These are phyloP conservation scores for Capronia americana DNA, from an alignment of 2,329 filamentous ascomycete genomes.

Conservation along the genomic window DNA sequence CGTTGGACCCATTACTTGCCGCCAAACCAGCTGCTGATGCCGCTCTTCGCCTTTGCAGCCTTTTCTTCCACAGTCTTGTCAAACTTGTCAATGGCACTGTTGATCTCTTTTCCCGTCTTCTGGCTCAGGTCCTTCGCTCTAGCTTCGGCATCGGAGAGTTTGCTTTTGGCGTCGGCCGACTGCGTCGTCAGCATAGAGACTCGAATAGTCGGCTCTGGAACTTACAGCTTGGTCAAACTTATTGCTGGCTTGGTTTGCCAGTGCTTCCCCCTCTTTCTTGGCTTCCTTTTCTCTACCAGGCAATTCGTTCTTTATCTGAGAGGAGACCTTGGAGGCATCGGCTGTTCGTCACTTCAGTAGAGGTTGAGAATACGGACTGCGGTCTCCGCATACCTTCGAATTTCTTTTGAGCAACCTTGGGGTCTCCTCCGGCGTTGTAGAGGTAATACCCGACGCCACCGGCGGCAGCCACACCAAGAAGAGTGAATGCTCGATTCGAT, in stretches of 20 bases:
- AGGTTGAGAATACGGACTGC: neutral
- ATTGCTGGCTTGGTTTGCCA: conserved; percentile 66
- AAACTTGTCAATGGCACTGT: conserved; percentile 71
- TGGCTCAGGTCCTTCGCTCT: conserved; percentile 70
- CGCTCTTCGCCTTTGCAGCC: conserved; percentile 81
- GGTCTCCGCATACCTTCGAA: conserved; percentile 72
- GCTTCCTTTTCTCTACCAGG: conserved; percentile 67
- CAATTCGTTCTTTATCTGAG: conserved; percentile 70
- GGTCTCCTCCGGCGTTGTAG: conserved; percentile 81
- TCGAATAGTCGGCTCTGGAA: conserved; percentile 32
- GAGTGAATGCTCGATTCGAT: conserved; percentile 43
- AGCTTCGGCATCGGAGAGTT: conserved; percentile 68
- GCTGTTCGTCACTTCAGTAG: conserved; percentile 57
- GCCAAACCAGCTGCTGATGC: conserved; percentile 85
- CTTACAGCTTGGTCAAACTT: conserved; percentile 74
- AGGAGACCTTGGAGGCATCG: conserved; percentile 73
- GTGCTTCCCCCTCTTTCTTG: conserved; percentile 69
- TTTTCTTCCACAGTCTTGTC: conserved; percentile 82
- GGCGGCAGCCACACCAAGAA: conserved; percentile 67
- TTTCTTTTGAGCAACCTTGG: conserved; percentile 83
- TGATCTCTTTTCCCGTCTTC: conserved; percentile 63
- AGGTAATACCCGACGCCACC: conserved; percentile 86
- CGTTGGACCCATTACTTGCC: conserved; percentile 44
- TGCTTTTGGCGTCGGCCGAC: conserved; percentile 48
- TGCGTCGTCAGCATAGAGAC: conserved; percentile 35